Evolutionary conservation across 2,329 filamentous ascomycete genomes (phyloP), one percentile per base, ranked within the genome.

Genomic region (Pestalotiopsis sp.): DNA sequence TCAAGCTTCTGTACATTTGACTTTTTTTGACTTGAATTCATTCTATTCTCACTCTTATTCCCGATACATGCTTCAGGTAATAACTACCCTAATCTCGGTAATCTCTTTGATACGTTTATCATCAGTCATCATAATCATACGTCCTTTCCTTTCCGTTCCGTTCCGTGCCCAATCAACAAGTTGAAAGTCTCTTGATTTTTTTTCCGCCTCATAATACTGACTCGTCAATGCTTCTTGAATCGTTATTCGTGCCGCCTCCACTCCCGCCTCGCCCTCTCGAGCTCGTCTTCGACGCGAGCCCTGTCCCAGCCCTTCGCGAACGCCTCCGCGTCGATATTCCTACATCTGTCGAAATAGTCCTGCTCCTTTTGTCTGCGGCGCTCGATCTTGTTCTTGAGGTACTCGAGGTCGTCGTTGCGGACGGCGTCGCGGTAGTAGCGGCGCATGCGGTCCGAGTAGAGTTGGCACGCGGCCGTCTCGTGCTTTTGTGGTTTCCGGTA

Each of bases 391-490:
- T 71, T 73, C 57, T 85, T 83, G 52, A 97, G 79, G 71, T 90
- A 91, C 27, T 84, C 83, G 68, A 91, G 85, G 75, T 97, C 92
- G 66, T 91, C 87, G 45, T 86, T 85, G 68, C 86, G 83, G 59
- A 93, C 90, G 0, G 92, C 91, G 38, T 89, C 85, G 36, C 83
- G 80, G 76, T 97, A 97, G 1, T 93, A 85, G 0, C 86, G 85
- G 56, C 94, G 86, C 93, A 97, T 97, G 17, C 92, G 87, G 4
- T 86, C 80, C 58, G 92, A 95, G 78, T 96, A 97, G 2, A 98
- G 85, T 78, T 95, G 93, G 76, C 95, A 98, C 25, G 84, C 87
- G 36, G 83, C 87, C 73, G 83, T 80, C 0, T 83, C 77, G 4
- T 92, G 79, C 13, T 85, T 84, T 71, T 89, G 87, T 27, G 89